Evolutionary conservation across 257 asterid species (phyloP).

Genomic region (Penstemon newberryi): DNA sequence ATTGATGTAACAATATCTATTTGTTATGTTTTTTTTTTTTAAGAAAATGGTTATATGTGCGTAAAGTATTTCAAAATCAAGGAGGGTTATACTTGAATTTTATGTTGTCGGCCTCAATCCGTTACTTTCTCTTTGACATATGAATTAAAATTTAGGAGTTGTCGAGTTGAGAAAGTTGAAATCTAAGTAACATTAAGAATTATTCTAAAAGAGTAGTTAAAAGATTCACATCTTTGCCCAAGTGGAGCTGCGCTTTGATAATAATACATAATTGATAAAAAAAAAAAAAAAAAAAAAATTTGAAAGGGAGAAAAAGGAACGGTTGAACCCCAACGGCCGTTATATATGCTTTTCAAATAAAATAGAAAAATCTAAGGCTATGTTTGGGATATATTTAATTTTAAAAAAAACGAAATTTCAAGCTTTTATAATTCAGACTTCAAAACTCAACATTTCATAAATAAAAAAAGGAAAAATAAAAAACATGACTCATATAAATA

Average conservation of each 20-base stretch:
- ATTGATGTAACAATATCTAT: too few relatives aligned
- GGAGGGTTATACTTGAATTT: not conserved
- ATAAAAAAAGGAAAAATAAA: not conserved
- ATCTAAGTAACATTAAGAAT: not conserved
- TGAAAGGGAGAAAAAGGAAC: not conserved
- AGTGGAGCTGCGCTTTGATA: not conserved
- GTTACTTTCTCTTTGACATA: too few relatives aligned
- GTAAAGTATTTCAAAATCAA: not conserved
- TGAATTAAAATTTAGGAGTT: too few relatives aligned
- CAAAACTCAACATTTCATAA: too few relatives aligned
- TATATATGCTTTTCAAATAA: not conserved
- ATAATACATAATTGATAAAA: not conserved
- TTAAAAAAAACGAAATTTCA: too few relatives aligned
- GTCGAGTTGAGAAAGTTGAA: not conserved
- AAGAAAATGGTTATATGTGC: not conserved
- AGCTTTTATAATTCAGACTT: too few relatives aligned
- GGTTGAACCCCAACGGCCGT: conserved; percentile 24
- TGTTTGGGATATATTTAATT: too few relatives aligned
- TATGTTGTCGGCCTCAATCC: not conserved
- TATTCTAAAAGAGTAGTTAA: not conserved
- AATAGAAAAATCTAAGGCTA: not conserved
- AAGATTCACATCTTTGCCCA: conserved; percentile 4
- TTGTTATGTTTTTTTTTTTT: too few relatives aligned
- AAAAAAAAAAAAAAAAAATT: not conserved
- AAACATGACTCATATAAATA: too few relatives aligned